Conservation (phyloP, 306 rosid species). For the Quillaja saponaria region DNA sequence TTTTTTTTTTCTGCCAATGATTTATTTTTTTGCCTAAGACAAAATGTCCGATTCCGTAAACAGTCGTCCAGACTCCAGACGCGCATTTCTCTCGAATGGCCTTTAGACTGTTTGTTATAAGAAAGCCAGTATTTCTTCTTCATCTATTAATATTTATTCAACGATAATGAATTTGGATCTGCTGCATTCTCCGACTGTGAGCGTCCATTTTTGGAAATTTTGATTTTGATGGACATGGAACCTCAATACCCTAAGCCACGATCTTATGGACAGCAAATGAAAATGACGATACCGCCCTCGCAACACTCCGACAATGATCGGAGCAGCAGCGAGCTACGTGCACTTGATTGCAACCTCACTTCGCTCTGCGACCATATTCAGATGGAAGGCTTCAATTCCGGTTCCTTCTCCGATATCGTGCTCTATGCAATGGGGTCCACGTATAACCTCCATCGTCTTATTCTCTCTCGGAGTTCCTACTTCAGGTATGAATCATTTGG, state of each 20-base stretch:
- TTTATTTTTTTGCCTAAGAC: no score
- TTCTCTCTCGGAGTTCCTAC: constrained; percentile 96
- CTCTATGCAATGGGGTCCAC: constrained; percentile 86
- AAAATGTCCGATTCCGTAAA: no score
- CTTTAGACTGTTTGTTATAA: no score
- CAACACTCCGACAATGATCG: constrained; percentile 73
- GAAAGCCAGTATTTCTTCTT: not conserved
- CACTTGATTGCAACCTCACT: constrained; percentile 88
- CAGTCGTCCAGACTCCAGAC: no score
- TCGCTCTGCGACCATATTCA: constrained; percentile 95
- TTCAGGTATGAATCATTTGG: constrained; percentile 59
- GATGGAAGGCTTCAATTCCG: constrained; percentile 86
- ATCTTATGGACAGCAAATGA: constrained; percentile 53
- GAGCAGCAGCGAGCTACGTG: constrained; percentile 63
- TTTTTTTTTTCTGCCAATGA: no score
- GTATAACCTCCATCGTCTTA: constrained; percentile 89
- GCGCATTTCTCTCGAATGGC: no score
- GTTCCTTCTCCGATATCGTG: constrained; percentile 79
- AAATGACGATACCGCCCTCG: constrained; percentile 61
- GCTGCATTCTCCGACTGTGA: not conserved
- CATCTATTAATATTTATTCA: not conserved
- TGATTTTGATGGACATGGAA: constrained; percentile 31
- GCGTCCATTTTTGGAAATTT: not conserved
- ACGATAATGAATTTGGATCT: not conserved
- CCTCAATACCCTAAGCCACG: constrained; percentile 39